Percentiles rank a stretch among this genome's conserved stretches.
Evolutionary conservation across 129 eudicot genomes (phyloP).

Genomic region (Helianthus annuus): DNA sequence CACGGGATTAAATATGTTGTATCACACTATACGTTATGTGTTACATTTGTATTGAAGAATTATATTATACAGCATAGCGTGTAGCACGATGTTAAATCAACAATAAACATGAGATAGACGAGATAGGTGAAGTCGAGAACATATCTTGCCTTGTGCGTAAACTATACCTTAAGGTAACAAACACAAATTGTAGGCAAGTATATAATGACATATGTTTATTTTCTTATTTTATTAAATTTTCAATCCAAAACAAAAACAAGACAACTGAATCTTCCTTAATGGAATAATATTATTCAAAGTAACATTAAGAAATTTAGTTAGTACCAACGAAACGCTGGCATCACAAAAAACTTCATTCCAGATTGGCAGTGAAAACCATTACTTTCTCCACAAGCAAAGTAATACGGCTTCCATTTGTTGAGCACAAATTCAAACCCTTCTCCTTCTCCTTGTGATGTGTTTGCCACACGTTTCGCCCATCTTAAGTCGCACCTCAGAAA

Average conservation of each 20-base stretch:
- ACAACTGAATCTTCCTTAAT: background rate
- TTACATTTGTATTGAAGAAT: too few species aligned
- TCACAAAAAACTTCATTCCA: conserved; percentile 74
- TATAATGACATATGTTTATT: too few species aligned
- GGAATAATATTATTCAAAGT: background rate
- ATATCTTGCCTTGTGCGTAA: too few species aligned
- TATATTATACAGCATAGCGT: too few species aligned
- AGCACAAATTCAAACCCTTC: conserved; percentile 66
- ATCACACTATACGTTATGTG: too few species aligned
- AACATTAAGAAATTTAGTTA: background rate
- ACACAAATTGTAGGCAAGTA: too few species aligned
- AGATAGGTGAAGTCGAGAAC: too few species aligned
- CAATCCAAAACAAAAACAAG: conserved; percentile 12
- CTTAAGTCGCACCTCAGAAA: conserved; percentile 56
- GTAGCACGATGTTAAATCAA: too few species aligned
- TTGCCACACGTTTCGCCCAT: conserved; percentile 52
- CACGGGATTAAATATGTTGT: too few species aligned
- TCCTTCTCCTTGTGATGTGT: conserved; percentile 52
- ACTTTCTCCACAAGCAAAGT: conserved; percentile 73
- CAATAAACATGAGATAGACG: too few species aligned
- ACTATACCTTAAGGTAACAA: too few species aligned
- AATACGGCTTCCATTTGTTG: conserved; percentile 63
- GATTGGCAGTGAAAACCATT: conserved; percentile 60
- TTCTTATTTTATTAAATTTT: background rate
- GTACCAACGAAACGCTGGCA: conserved; percentile 69